Conservation (phyloP, 352 stramenopile species). For the Thraustochytrium striatum region DNA sequence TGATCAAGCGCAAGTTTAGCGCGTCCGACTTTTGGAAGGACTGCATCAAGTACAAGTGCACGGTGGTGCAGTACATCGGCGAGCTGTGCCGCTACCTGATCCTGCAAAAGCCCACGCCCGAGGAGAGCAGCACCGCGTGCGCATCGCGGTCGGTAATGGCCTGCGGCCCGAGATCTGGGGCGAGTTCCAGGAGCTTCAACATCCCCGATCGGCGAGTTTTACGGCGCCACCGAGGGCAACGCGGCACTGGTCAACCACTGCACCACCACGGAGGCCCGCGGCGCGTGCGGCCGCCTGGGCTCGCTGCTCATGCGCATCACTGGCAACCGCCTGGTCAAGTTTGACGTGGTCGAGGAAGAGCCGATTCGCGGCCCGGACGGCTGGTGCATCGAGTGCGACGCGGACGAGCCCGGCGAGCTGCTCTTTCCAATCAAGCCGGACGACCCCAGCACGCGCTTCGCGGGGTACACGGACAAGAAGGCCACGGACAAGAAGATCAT, state of each 20-base stretch:
- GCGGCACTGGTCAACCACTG: constrained; percentile 73
- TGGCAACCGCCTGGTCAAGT: constrained; percentile 67
- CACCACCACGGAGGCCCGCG: constrained; percentile 61
- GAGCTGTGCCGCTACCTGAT: constrained; percentile 79
- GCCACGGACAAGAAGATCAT: constrained; percentile 79
- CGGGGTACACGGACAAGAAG: constrained; percentile 74
- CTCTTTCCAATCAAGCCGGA: constrained; percentile 67
- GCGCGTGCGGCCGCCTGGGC: constrained; percentile 65
- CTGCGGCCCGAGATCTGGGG: constrained; percentile 78
- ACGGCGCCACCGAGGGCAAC: constrained; percentile 80
- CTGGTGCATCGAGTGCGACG: constrained; percentile 54
- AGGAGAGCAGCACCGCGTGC: constrained; percentile 52
- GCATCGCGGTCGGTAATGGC: constrained; percentile 80
- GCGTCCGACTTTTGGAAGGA: constrained; percentile 70
- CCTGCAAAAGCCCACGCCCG: constrained; percentile 23
- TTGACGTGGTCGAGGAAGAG: constrained; percentile 69
- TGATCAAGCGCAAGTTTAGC: constrained; percentile 71
- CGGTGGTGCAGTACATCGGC: constrained; percentile 80
- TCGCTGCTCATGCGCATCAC: constrained; percentile 61
- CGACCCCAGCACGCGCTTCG: constrained; percentile 68
- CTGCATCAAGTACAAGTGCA: constrained; percentile 65
- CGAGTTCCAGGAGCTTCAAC: constrained; percentile 72
- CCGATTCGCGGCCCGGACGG: constrained; percentile 63
- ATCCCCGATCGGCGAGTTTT: constrained; percentile 84
- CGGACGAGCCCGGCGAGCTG: constrained; percentile 54